phyloP scores from a whole-genome alignment of 2,329 filamentous ascomycete species.

The Aspergillus neotritici region DNA sequence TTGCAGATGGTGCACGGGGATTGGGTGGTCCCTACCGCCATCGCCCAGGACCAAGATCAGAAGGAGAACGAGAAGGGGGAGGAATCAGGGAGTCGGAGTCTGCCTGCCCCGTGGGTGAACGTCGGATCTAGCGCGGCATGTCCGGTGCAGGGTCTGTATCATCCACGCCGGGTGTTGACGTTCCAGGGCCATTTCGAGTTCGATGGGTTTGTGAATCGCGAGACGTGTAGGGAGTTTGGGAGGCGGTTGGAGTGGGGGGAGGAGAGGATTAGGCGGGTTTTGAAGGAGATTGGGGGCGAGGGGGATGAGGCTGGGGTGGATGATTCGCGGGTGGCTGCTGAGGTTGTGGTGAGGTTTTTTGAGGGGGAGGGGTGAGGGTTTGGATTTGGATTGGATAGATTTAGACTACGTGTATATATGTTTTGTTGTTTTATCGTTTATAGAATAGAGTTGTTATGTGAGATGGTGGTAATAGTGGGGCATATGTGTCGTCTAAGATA shows the following conservation, averaged over 20 bases:
- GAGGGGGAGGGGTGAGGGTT: constrained; percentile 12
- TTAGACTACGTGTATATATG: too few relatives aligned
- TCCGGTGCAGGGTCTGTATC: constrained; percentile 27
- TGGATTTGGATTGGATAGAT: too few relatives aligned
- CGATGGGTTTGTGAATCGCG: constrained; percentile 21
- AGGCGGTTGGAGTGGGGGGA: constrained; percentile 17
- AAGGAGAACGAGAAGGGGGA: not conserved
- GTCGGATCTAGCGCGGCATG: constrained; percentile 24
- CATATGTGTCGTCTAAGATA: too few relatives aligned
- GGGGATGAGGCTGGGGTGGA: constrained; percentile 19
- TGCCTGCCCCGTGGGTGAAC: constrained; percentile 26
- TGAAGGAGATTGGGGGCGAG: constrained; percentile 12
- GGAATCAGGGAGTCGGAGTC: not conserved
- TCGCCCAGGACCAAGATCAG: too few relatives aligned
- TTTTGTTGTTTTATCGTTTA: too few relatives aligned
- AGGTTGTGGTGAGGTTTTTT: constrained; percentile 30
- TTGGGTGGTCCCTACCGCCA: constrained; percentile 16
- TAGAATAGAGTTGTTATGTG: too few relatives aligned
- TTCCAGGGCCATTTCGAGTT: constrained; percentile 33
- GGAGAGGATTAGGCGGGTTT: constrained; percentile 2
- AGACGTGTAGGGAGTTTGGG: constrained; percentile 21
- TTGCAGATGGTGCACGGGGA: constrained; percentile 32
- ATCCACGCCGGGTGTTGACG: constrained; percentile 24
- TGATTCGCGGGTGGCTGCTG: constrained; percentile 29
- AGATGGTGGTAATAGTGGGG: too few relatives aligned